A percentile compares a stretch with the other conserved stretches of the same genome.
phyloP scores from a whole-genome alignment of 768 basidiomycete species.

The Tubosaeta sp. region DNA sequence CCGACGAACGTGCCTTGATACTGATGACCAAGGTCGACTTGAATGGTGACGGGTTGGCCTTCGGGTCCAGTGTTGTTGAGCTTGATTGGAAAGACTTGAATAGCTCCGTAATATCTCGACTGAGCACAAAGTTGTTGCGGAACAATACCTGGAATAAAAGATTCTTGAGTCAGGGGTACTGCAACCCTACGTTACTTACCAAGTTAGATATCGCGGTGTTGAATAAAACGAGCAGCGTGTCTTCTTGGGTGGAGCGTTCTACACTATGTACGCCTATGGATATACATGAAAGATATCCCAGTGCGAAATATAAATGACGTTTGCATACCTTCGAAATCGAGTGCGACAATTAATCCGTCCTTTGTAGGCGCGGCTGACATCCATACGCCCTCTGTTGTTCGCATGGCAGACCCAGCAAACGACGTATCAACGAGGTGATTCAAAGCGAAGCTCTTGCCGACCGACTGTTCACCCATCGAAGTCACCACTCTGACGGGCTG shows the following conservation, averaged over 20 bases:
- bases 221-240: conserved; percentile 58
- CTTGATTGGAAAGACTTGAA: conserved; percentile 61
- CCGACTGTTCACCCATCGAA: conserved; percentile 67
- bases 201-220: conserved; percentile 64
- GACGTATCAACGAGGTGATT: conserved; percentile 63
- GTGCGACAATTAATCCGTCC: conserved; percentile 49
- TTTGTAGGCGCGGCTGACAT: conserved; percentile 61
- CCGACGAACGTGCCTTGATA: conserved; percentile 43
- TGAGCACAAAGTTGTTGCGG: conserved; percentile 61
- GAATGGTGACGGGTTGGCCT: conserved; percentile 54
- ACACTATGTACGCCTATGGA: conserved; percentile 54
- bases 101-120: conserved; percentile 54
- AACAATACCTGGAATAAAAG: conserved; percentile 48
- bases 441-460: conserved; percentile 56
- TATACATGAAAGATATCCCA: conserved; percentile 6
- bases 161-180: background rate
- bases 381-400: conserved; percentile 65
- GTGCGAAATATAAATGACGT: conserved; percentile 17
- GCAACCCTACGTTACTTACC: conserved; percentile 37
- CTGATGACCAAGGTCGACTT: conserved; percentile 57
- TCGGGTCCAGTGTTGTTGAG: conserved; percentile 54
- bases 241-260: conserved; percentile 60
- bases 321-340: conserved; percentile 56
- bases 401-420: conserved; percentile 62
- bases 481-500: conserved; percentile 63